phyloP scores from a whole-genome alignment of 2,329 filamentous ascomycete genomes.

The Hypomyces perniciosus region DNA sequence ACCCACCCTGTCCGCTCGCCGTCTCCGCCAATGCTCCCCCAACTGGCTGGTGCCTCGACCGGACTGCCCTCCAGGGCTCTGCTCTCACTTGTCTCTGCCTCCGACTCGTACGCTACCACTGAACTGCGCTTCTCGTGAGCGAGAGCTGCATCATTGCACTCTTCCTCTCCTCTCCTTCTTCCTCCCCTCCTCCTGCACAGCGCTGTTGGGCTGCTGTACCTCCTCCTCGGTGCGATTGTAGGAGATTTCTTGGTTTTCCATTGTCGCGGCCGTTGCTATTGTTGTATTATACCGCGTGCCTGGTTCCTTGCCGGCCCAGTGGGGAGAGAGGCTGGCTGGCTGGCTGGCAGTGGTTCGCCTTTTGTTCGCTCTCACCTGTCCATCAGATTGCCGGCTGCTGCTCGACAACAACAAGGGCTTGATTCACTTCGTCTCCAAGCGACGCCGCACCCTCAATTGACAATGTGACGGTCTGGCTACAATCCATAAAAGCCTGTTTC shows the following conservation, averaged over 20 bases:
- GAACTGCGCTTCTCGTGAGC: conserved; percentile 10
- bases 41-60: conserved; percentile 17
- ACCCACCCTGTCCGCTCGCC: conserved; percentile 23
- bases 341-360: conserved; percentile 15
- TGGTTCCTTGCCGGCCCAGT: conserved; percentile 19
- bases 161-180: conserved; percentile 10
- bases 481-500: conserved; percentile 3
- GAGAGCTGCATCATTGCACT: conserved; percentile 23
- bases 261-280: conserved; percentile 18
- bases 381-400: conserved; percentile 2
- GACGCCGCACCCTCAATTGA: conserved; percentile 9
- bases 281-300: conserved; percentile 18
- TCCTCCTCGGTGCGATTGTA: conserved; percentile 9
- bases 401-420: background rate
- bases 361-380: conserved; percentile 11
- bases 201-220: background rate
- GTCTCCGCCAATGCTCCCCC: conserved; percentile 26
- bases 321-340: conserved; percentile 12
- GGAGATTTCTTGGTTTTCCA: conserved; percentile 8
- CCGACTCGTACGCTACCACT: conserved; percentile 20
- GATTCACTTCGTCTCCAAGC: conserved; percentile 1
- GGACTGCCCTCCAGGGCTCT: too few relatives aligned
- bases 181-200: background rate
- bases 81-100: conserved; percentile 17
- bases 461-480: conserved; percentile 14